phyloP scores from a whole-genome alignment of 2,329 filamentous ascomycete species.

The Coleophoma crateriformis region DNA sequence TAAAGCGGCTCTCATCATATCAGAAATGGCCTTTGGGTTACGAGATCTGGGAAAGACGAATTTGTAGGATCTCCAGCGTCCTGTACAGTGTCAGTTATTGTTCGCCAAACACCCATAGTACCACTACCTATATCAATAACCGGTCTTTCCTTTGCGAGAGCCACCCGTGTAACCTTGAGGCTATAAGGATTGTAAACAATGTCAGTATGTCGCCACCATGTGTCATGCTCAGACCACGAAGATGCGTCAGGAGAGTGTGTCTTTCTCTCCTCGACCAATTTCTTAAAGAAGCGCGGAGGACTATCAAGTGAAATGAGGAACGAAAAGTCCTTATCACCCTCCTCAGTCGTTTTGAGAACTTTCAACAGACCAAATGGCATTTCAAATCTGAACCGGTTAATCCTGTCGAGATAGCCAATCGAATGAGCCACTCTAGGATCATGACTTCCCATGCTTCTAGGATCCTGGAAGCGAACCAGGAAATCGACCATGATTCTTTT shows the following conservation, averaged over 20 bases:
- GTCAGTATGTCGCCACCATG: constrained; percentile 60
- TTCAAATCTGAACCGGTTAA: constrained; percentile 26
- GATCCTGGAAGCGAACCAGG: constrained; percentile 22
- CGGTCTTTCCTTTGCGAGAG: constrained; percentile 40
- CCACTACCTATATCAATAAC: constrained; percentile 50
- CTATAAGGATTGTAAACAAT: constrained; percentile 41
- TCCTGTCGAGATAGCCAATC: constrained; percentile 14
- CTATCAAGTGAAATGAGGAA: constrained; percentile 42
- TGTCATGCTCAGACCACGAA: constrained; percentile 49
- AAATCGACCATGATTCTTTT: constrained; percentile 37
- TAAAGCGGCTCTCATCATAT: constrained; percentile 33
- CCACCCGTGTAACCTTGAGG: constrained; percentile 31
- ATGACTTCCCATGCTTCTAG: constrained; percentile 10
- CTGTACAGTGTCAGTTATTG: constrained; percentile 23
- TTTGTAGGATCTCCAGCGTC: constrained; percentile 57
- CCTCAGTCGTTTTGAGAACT: constrained; percentile 32
- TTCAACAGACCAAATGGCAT: constrained; percentile 37
- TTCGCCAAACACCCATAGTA: neutral
- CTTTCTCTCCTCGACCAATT: constrained; percentile 19
- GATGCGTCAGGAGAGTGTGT: constrained; percentile 35
- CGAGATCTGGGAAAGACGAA: constrained; percentile 37
- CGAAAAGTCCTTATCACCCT: constrained; percentile 25
- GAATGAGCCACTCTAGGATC: constrained; percentile 2
- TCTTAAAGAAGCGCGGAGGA: constrained; percentile 33
- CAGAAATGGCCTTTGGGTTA: constrained; percentile 12